These are phyloP conservation scores for Elongisporangium anandrum DNA, from an alignment of 352 stramenopile genomes.

Conservation along the genomic window DNA sequence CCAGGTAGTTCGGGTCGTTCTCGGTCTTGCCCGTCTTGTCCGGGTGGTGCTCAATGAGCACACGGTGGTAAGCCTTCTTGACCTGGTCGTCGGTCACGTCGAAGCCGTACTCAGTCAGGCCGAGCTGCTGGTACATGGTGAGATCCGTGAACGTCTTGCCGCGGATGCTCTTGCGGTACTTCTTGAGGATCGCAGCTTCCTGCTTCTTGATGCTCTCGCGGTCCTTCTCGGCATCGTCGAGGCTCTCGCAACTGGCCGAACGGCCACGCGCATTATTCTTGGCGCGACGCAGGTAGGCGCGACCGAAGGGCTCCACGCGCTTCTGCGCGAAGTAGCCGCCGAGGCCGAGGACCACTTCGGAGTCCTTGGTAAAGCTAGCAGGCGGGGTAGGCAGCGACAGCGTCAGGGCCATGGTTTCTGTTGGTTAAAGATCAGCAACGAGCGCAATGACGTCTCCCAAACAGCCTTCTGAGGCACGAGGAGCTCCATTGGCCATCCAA, in stretches of 20 bases:
- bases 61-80: constrained; percentile 87
- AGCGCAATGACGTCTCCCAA: neutral
- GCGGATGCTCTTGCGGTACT: constrained; percentile 78
- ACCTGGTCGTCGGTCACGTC: constrained; percentile 80
- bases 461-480: neutral
- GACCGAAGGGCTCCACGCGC: constrained; percentile 66
- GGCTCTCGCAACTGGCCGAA: constrained; percentile 69
- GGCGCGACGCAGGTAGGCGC: constrained; percentile 66
- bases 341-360: constrained; percentile 46
- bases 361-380: constrained; percentile 39
- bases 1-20: constrained; percentile 87
- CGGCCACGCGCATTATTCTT: constrained; percentile 73
- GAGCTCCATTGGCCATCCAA: neutral
- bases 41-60: constrained; percentile 85
- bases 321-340: constrained; percentile 77
- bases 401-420: constrained; percentile 30
- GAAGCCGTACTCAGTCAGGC: constrained; percentile 68
- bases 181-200: constrained; percentile 63
- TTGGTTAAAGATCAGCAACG: neutral
- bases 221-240: constrained; percentile 59
- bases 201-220: constrained; percentile 60
- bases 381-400: constrained; percentile 62
- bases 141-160: constrained; percentile 81
- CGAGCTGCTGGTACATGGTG: constrained; percentile 87
- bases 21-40: constrained; percentile 88